A percentile compares a stretch with the other conserved stretches of the same genome.
Evolutionary conservation across 192 early-diverging fungal species (phyloP).

Genomic region (Umbelopsis sp.): DNA sequence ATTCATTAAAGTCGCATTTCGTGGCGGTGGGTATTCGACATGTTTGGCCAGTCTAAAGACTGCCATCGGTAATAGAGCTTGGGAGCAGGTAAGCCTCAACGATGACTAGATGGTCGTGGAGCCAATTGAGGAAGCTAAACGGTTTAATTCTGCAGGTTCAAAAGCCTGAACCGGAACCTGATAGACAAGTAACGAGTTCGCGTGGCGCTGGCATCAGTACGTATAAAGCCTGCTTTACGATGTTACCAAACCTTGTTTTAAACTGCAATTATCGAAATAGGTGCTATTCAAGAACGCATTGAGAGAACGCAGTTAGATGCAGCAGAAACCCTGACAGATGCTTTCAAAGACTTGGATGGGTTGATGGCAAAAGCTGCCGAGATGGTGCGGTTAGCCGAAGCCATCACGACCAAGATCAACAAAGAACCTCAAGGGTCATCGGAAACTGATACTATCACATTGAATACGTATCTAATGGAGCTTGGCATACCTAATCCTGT

Average conservation of each 20-base stretch:
- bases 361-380: slow-evolving; percentile 88
- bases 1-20: slow-evolving; percentile 77
- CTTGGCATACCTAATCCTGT: slow-evolving; percentile 91
- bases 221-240: background rate
- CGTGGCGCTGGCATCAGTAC: slow-evolving; percentile 32
- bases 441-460: slow-evolving; percentile 51
- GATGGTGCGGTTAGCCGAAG: slow-evolving; percentile 81
- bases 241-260: background rate
- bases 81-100: slow-evolving; percentile 55
- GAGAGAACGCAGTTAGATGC: slow-evolving; percentile 66
- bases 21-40: slow-evolving; percentile 64
- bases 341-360: slow-evolving; percentile 88
- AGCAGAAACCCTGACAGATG: slow-evolving; percentile 72
- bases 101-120: background rate
- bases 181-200: background rate
- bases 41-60: slow-evolving; percentile 69
- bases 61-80: slow-evolving; percentile 60
- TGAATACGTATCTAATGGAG: slow-evolving; percentile 77
- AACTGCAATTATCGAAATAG: slow-evolving; percentile 35
- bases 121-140: background rate
- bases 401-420: slow-evolving; percentile 60
- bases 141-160: background rate
- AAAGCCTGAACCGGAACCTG: background rate
- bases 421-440: slow-evolving; percentile 29
- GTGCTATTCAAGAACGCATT: slow-evolving; percentile 65